These are phyloP conservation scores for Platismatia glauca DNA, from an alignment of 495 filamentous ascomycete species.

Conservation along the genomic window DNA sequence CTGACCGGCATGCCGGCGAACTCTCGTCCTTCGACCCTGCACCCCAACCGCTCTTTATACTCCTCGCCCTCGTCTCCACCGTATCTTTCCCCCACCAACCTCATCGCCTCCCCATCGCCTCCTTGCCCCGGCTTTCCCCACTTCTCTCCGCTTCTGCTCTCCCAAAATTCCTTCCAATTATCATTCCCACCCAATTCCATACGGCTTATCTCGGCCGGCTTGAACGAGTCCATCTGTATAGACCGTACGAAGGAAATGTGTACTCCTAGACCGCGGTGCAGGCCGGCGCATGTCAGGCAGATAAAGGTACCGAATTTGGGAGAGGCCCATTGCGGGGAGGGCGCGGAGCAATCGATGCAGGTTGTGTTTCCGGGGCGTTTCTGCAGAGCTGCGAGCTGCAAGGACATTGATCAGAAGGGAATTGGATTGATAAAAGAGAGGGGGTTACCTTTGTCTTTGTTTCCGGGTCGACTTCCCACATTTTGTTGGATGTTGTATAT, in stretches of 20 bases:
- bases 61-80: constrained; percentile 83
- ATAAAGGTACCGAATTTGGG: constrained; percentile 85
- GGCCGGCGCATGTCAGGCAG: constrained; percentile 90
- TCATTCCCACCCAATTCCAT: constrained; percentile 84
- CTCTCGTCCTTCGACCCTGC: constrained; percentile 75
- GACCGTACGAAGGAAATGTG: constrained; percentile 96
- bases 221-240: constrained; percentile 97
- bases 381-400: constrained; percentile 80
- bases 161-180: constrained; percentile 76
- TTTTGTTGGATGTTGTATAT: neutral
- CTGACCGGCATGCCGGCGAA: constrained; percentile 39
- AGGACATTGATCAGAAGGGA: constrained; percentile 48
- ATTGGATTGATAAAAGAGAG: neutral
- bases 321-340: constrained; percentile 88
- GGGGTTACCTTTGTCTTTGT: constrained; percentile 75
- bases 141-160: constrained; percentile 47
- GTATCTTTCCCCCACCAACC: constrained; percentile 76
- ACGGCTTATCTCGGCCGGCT: constrained; percentile 71
- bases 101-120: constrained; percentile 44
- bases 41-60: constrained; percentile 82
- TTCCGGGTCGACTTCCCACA: constrained; percentile 95
- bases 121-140: constrained; percentile 63
- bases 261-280: constrained; percentile 88
- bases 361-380: constrained; percentile 74
- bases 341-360: constrained; percentile 91